Base-by-base conservation (phyloP, 768 basidiomycete species). In the Mycena vitilis region DNA sequence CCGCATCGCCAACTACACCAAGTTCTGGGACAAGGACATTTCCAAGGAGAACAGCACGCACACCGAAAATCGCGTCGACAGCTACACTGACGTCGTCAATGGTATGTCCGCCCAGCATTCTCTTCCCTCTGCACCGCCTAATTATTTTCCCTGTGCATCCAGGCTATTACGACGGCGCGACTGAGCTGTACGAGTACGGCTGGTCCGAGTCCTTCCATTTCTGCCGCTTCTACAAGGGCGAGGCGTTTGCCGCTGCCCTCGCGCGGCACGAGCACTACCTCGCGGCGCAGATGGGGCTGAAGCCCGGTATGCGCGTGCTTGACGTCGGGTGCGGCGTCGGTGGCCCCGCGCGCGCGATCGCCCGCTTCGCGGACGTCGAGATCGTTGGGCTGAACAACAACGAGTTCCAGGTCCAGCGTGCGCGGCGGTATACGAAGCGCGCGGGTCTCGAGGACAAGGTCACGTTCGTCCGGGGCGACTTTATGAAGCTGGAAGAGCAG, bases 301-400 rank as follows among this genome's bases (percentile, higher is more conserved):
- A 88, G 59, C 89, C 95, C 0, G 95, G 95, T 49, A 98, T 98
- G 96, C 89, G 91, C 40, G 96, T 99, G 48, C 91, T 99, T 68
- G 98, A 99, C 76, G 96, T 99, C 66, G 98, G 98, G 4, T 99
- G 98, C 79, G 98, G 98, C 78, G 92, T 99, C 61, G 98, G 98
- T 55, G 98, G 98, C 0, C 98, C 98, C 25, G 98, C 98, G 11
- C 89, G 97, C 55, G 94, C 96, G 79, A 99, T 99, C 74, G 94
- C 95, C 5, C 88, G 87, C 52, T 99, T 99, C 82, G 83, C 94
- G 10, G 96, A 98, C 76, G 91, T 87, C 42, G 82, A 89, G 63
- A 90, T 98, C 70, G 83, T 93, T 71, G 96, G 96, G 47, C 71
- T 98, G 69, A 98, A 98, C 84, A 98, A 97, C 87, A 99, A 99